Evolutionary conservation across 768 basidiomycete species (phyloP).

Genomic region (Rhodotorula graminis): DNA sequence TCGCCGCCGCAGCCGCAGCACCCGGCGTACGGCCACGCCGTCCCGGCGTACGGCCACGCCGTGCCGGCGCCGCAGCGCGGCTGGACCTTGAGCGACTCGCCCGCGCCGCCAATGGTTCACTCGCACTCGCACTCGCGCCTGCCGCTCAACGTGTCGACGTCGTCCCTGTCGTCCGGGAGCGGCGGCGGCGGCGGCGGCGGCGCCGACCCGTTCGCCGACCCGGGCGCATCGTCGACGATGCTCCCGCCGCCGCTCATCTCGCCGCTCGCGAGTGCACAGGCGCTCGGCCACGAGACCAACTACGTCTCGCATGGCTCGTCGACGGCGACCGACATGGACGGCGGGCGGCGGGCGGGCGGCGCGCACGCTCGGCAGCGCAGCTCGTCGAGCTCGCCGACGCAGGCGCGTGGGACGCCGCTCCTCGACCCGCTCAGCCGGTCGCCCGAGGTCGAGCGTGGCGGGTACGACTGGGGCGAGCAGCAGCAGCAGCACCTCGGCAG

Average conservation of each 20-base stretch:
- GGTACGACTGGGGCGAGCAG: background rate
- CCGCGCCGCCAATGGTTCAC: background rate
- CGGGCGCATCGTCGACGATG: background rate
- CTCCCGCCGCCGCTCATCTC: background rate
- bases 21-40: background rate
- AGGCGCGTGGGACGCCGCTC: background rate
- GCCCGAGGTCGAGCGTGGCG: background rate
- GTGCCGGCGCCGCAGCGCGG: background rate
- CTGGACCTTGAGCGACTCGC: conserved; percentile 2
- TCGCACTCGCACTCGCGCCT: background rate
- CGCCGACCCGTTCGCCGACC: background rate
- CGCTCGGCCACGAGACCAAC: background rate
- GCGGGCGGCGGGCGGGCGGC: background rate
- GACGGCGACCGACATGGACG: background rate
- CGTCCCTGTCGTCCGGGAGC: background rate
- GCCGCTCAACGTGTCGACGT: background rate
- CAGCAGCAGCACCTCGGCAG: background rate
- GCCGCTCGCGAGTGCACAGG: background rate
- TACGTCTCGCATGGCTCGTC: background rate
- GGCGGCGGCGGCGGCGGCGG: background rate
- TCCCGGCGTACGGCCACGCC: background rate
- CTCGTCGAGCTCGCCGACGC: background rate
- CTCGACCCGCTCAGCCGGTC: background rate
- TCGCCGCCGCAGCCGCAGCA: too few relatives aligned
- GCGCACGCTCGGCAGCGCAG: conserved; percentile 1